phyloP scores from a whole-genome alignment of 2,329 filamentous ascomycete species.

The Gaeumannomyces tritici region DNA sequence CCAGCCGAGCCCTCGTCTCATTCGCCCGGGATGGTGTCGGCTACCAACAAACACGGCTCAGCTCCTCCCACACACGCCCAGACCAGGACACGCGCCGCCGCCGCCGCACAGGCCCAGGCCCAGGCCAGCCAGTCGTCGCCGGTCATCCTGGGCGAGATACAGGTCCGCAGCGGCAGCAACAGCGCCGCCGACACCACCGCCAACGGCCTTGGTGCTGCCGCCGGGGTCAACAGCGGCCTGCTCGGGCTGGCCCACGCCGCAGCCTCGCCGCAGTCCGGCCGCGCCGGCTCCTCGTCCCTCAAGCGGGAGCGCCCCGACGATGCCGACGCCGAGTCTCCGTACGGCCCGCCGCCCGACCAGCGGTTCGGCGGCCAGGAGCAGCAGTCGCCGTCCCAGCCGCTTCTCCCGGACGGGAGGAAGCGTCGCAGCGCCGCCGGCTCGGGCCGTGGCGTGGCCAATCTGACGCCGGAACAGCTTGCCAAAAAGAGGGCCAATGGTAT shows the following conservation, averaged over 20 bases:
- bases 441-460: conserved; percentile 27
- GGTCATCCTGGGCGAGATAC: not conserved
- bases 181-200: not conserved
- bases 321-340: not conserved
- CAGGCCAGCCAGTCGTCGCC: not conserved
- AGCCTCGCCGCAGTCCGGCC: not conserved
- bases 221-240: not conserved
- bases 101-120: not conserved
- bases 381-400: not conserved
- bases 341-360: not conserved
- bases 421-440: conserved; percentile 4
- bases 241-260: conserved; percentile 1
- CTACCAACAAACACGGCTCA: not conserved
- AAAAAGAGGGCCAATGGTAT: conserved; percentile 54
- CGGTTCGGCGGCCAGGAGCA: not conserved
- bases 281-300: not conserved
- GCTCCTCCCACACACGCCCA: not conserved
- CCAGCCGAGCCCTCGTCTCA: not conserved
- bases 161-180: not conserved
- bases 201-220: not conserved
- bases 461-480: conserved; percentile 65
- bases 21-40: not conserved
- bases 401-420: conserved; percentile 13
- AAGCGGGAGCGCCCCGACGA: conserved; percentile 1
- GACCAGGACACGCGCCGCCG: not conserved